Evolutionary conservation across 2,329 filamentous ascomycete species (phyloP), one percentile per base, ranked within the genome.

Genomic region (Paecilomyces sp.): DNA sequence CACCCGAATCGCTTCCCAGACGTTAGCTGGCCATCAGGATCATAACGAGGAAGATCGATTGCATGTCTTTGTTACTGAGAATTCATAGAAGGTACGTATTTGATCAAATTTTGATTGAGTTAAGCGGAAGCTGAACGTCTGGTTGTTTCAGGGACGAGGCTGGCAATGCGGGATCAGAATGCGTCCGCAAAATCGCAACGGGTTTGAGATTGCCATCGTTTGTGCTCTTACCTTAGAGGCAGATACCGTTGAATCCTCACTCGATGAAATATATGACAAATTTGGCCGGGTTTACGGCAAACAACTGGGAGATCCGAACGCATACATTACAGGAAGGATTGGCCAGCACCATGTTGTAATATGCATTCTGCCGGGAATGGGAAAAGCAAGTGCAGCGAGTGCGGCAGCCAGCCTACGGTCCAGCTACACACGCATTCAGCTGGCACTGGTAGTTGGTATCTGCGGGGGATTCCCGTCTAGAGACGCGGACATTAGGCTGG

Each of bases 141-240:
- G 25, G 2, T 28, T 28, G 25, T 3, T 28, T 28, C 25, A 28
- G 25, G 25, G 25, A 28, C 25, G 25, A 28, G 25, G 25, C 25
- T 28, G 25, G 1, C 25, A 28, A 28, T 28, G 25, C 25, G 25
- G 6, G 25, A 1, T 6, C 54, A 55, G 15, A 56, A 58, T 58
- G 57, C 57, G 57, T 15, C 57, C 57, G 11, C 4, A 28, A 50
- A 18, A n/a, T 30, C 57, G 52, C 33, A 12, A 50, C 28, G 63
- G 64, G 13, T 71, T 71, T 57, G 61, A 63, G 36, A 64, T 70
- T 15, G 69, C 63, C 25, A 59, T 71, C 24, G 60, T 71, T 24
- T 70, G 68, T 34, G 68, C 67, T n/a, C 58, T 70, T 9, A 47
- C 60, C 11, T 54, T 63, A 22, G 68, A 69, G 58, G 62, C 63